phyloP scores from a whole-genome alignment of 1,284 basidiomycete species.

The Prillingera fragicola region DNA sequence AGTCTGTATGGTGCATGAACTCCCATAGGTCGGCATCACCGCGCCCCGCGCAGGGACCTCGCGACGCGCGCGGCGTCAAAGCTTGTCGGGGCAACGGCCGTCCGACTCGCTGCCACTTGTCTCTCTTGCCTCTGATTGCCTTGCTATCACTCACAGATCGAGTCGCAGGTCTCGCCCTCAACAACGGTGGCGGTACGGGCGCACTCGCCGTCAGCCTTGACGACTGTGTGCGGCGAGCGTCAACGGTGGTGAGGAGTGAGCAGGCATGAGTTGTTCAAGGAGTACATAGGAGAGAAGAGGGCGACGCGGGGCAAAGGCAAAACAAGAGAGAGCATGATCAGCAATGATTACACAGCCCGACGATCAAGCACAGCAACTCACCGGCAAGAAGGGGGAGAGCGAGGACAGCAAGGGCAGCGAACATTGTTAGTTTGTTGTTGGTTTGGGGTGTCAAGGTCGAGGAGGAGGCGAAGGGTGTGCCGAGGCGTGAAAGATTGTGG shows the following conservation, averaged over 20 bases:
- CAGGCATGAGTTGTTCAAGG: too few relatives aligned
- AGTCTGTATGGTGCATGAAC: too few relatives aligned
- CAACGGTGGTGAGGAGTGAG: too few relatives aligned
- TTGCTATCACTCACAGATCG: slow-evolving; percentile 40
- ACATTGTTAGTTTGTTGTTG: too few relatives aligned
- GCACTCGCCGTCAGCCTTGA: slow-evolving; percentile 24
- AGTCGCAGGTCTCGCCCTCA: slow-evolving; percentile 47
- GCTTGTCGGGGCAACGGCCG: too few relatives aligned
- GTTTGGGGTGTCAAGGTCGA: too few relatives aligned
- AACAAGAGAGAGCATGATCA: background rate
- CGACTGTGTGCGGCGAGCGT: background rate
- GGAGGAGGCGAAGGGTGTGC: too few relatives aligned
- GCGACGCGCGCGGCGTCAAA: too few relatives aligned
- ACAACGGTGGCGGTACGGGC: slow-evolving; percentile 43
- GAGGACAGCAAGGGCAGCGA: slow-evolving; percentile 15
- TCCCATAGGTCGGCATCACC: too few relatives aligned
- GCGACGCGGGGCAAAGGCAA: background rate
- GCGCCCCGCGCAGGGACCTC: too few relatives aligned
- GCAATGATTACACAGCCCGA: background rate
- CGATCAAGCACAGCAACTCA: slow-evolving; percentile 15
- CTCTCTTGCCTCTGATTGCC: background rate
- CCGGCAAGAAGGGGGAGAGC: slow-evolving; percentile 35
- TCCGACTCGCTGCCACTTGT: too few relatives aligned
- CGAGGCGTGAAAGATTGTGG: too few relatives aligned
- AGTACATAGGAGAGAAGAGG: background rate